Evolutionary conservation across 768 basidiomycete species (phyloP).

Genomic region (Auriscalpium microsporum): DNA sequence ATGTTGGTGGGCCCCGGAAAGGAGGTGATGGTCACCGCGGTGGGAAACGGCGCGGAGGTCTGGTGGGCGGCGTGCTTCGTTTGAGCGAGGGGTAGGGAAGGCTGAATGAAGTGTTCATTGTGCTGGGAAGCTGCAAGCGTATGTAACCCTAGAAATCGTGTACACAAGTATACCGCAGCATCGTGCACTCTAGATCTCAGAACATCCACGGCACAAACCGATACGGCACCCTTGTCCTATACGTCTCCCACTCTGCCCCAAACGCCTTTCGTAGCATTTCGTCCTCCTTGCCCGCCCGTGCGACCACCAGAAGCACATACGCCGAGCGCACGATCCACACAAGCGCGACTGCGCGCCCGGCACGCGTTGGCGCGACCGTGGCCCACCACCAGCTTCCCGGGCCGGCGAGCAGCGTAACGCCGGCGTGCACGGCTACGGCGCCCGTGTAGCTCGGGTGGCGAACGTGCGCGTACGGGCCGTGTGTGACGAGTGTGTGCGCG

Average conservation of each 20-base stretch:
- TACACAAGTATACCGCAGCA: not conserved
- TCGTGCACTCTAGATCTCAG: not conserved
- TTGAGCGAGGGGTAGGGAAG: not conserved
- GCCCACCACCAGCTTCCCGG: slow-evolving; percentile 14
- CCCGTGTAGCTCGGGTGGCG: slow-evolving; percentile 22
- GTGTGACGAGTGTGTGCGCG: slow-evolving; percentile 20
- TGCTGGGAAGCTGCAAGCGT: too few species aligned
- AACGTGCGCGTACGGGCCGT: slow-evolving; percentile 22
- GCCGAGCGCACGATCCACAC: not conserved
- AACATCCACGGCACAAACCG: not conserved
- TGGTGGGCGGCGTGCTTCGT: slow-evolving; percentile 19
- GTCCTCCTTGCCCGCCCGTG: not conserved
- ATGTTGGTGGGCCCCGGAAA: slow-evolving; percentile 18
- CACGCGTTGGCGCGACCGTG: slow-evolving; percentile 1
- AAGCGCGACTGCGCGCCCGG: slow-evolving; percentile 4
- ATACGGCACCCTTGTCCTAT: not conserved
- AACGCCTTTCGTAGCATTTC: not conserved
- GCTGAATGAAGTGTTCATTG: too few species aligned
- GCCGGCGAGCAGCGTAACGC: slow-evolving; percentile 3
- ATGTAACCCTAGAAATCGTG: too few species aligned
- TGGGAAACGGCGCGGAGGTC: slow-evolving; percentile 15
- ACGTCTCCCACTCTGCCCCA: not conserved
- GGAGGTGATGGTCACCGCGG: slow-evolving; percentile 12
- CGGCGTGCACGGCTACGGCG: slow-evolving; percentile 2
- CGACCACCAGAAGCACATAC: not conserved